These are phyloP conservation scores for Wickerhamiella shivajii DNA, from an alignment of 805 yeast species.

Conservation along the genomic window DNA sequence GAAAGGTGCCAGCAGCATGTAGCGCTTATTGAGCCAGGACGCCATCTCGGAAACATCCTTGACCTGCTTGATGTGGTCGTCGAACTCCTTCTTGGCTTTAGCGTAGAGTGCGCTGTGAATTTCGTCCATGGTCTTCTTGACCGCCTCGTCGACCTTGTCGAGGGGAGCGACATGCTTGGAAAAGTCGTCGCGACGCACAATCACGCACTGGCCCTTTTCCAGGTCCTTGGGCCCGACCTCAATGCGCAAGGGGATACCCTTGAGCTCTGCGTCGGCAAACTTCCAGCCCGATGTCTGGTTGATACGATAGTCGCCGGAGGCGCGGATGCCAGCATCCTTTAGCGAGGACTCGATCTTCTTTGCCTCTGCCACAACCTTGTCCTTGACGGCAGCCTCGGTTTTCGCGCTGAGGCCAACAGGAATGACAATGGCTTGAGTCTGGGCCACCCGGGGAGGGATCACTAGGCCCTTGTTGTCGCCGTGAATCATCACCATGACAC, in stretches of 20 bases:
- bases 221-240: slow-evolving; percentile 96
- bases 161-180: slow-evolving; percentile 56
- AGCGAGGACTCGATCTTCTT: slow-evolving; percentile 51
- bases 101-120: slow-evolving; percentile 63
- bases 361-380: slow-evolving; percentile 55
- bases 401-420: slow-evolving; percentile 92
- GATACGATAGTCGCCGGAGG: slow-evolving; percentile 75
- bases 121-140: slow-evolving; percentile 67
- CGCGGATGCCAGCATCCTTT: slow-evolving; percentile 51
- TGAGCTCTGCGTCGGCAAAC: slow-evolving; percentile 91
- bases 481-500: slow-evolving; percentile 98
- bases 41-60: slow-evolving; percentile 85
- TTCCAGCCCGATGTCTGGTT: slow-evolving; percentile 98
- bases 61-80: slow-evolving; percentile 68
- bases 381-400: slow-evolving; percentile 63
- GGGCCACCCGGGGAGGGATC: slow-evolving; percentile 93
- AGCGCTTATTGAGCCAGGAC: slow-evolving; percentile 80
- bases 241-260: slow-evolving; percentile 85
- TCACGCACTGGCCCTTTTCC: slow-evolving; percentile 61
- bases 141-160: slow-evolving; percentile 44
- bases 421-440: slow-evolving; percentile 76
- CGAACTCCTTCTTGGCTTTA: slow-evolving; percentile 71
- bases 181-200: slow-evolving; percentile 87
- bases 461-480: slow-evolving; percentile 98
- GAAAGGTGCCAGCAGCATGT: slow-evolving; percentile 90